Evolutionary conservation across 208 protist genomes (phyloP).

Genomic region (Trypanosoma melophagium): DNA sequence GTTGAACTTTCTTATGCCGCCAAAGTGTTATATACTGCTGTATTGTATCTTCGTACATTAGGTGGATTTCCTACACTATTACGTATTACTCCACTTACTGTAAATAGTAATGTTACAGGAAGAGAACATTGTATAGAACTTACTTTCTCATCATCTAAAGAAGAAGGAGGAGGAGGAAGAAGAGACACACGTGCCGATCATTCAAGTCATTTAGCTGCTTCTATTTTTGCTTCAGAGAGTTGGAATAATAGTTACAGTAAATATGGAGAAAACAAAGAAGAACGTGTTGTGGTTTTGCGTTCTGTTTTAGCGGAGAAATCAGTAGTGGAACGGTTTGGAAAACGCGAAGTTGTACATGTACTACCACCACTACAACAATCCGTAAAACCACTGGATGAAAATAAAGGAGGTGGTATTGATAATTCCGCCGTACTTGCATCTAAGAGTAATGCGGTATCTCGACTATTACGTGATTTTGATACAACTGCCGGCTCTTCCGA

Average conservation of each 20-base stretch:
- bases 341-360: slow-evolving; percentile 74
- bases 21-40: slow-evolving; percentile 62
- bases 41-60: slow-evolving; percentile 78
- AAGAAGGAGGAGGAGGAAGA: not conserved
- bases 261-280: slow-evolving; percentile 17
- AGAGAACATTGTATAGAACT: slow-evolving; percentile 87
- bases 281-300: slow-evolving; percentile 62
- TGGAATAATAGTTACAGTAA: not conserved
- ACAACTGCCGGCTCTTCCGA: not conserved
- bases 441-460: slow-evolving; percentile 17
- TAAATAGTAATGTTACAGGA: slow-evolving; percentile 58
- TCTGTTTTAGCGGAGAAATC: slow-evolving; percentile 77
- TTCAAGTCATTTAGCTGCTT: no score
- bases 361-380: slow-evolving; percentile 52
- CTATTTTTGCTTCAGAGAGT: no score
- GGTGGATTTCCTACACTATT: slow-evolving; percentile 78
- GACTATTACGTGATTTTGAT: slow-evolving; percentile 1
- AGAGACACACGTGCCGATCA: no score
- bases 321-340: slow-evolving; percentile 65
- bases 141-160: slow-evolving; percentile 48
- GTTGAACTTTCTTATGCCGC: slow-evolving; percentile 61
- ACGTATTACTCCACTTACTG: slow-evolving; percentile 60
- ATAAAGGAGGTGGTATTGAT: no score
- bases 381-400: no score
- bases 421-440: not conserved